phyloP scores from a whole-genome alignment of 345 rosid genomes.

The Dipteronia sinensis region DNA sequence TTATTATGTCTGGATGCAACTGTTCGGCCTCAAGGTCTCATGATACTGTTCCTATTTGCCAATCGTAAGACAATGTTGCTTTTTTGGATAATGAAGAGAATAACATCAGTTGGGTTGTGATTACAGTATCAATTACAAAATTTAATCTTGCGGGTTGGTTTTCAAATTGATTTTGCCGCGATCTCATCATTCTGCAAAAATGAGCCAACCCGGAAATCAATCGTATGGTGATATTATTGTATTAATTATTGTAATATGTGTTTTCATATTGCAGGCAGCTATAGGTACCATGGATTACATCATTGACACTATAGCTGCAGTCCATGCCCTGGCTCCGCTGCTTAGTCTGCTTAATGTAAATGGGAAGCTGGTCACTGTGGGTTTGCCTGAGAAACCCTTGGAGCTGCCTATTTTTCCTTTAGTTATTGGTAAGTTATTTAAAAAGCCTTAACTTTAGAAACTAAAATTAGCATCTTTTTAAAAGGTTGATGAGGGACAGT shows the following conservation, averaged over 20 bases:
- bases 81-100: too few species aligned
- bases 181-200: not conserved
- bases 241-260: not conserved
- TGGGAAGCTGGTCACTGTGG: slow-evolving; percentile 74
- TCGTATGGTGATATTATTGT: not conserved
- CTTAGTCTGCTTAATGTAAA: slow-evolving; percentile 67
- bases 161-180: not conserved
- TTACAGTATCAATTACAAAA: too few species aligned
- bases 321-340: slow-evolving; percentile 69
- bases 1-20: not conserved
- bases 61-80: not conserved
- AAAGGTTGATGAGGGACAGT: not conserved
- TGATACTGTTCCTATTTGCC: not conserved
- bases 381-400: slow-evolving; percentile 77
- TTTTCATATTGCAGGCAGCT: slow-evolving; percentile 50
- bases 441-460: not conserved
- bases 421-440: slow-evolving; percentile 51
- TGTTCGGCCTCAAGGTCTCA: not conserved
- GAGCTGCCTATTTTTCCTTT: slow-evolving; percentile 76
- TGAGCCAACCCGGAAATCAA: not conserved
- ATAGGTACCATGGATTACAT: slow-evolving; percentile 76
- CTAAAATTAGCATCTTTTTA: not conserved
- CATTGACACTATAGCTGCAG: slow-evolving; percentile 84
- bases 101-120: not conserved
- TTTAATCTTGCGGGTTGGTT: not conserved